Base-by-base conservation (phyloP, 2,329 filamentous ascomycete species). In the Akanthomyces dipterigenus region DNA sequence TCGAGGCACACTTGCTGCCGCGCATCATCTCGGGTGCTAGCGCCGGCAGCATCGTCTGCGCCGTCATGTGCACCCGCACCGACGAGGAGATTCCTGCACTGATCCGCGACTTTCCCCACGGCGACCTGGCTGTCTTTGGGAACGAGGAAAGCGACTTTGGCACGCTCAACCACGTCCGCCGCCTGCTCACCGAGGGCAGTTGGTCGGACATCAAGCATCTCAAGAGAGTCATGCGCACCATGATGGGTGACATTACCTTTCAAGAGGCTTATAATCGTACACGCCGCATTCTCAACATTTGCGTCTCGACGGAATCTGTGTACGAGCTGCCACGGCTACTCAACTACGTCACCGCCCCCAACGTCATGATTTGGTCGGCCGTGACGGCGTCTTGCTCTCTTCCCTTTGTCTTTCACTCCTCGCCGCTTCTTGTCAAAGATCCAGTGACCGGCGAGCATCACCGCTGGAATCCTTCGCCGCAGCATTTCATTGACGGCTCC, bases 261-360 rank as follows among this genome's bases (percentile, higher is more conserved):
- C 90, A 93, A 70, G 93, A 98, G 74, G 91, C 92, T 1, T 97
- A 97, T 77, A 96, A 96, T 71, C 88, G 92, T n/a, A 96, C 93
- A 0, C 85, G 91, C 31, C 85, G 92, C 62, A 93, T 97, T 64
- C 84, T 96, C 69, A 98, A 97, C 72, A 96, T 98, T 42, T 93
- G 90, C 62, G 93, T 98, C 7, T 96, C 93, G 0, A 91, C 90
- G 2, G 89, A 91, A 1, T 91, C 90, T 18, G 83, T 93, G 60
- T 95, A 96, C 72, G 93, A 97, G 71, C 80, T 96, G 18, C 93
- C 93, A 0, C 81, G 90, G 42, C 78, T 98, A 0, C 81, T 98
- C 67, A 98, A 98, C 73, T 97, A 96, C 69, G 84, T 96, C 63
- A 97, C 93, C 0, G 89, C 93, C 0, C 93, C 93, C 0, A 95